Evolutionary conservation across 192 early-diverging fungal genomes (phyloP), one percentile per base, ranked within the genome.

Genomic region (Dimargaris verticillata): DNA sequence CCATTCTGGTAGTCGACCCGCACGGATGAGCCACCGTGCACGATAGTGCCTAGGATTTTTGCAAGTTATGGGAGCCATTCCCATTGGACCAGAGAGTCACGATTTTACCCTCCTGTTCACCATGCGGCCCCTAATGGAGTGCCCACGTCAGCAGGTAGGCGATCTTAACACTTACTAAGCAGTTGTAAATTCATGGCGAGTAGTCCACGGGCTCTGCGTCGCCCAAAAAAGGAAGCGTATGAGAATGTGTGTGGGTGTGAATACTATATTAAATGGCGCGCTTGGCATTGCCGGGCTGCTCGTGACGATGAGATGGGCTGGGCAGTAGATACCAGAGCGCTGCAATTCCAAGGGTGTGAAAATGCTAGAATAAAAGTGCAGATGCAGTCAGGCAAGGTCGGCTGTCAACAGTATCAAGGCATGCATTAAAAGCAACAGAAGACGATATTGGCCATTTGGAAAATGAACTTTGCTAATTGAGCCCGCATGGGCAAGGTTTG

Each of bases 101-200:
- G 26, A 28, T 4, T 28, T 4, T 53, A 26, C 7, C 50, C 12
- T 28, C 18, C 26, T 2, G n/a, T n/a, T 6, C 18, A 3, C 5
- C 26, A 28, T 2, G 25, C 15, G 52, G 14, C 14, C 6, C 3
- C 5, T 5, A 7, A 48, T 20, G 3, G 18, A 7, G 18, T 7
- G 20, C 20, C 6, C 25, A 53, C 3, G 18, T 13, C 52, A 24
- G 0, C 0, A 10, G 25, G 52, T 15, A n/a, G 26, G 18, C 24
- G 45, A 10, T 14, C 25, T 26, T n/a, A 26, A 18, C 43, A 45
- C 49, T 50, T 66, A 66, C 65, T 66, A 15, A 80, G 73, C 60
- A 80, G 67, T 62, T 76, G 72, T 22, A 77, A 60, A 61, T 80
- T 80, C 78, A 80, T 80, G 28, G 42, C 52, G 25, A 42, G 60